These are phyloP conservation scores for Lachnellula cervina DNA, from an alignment of 2,329 filamentous ascomycete species.

Conservation along the genomic window DNA sequence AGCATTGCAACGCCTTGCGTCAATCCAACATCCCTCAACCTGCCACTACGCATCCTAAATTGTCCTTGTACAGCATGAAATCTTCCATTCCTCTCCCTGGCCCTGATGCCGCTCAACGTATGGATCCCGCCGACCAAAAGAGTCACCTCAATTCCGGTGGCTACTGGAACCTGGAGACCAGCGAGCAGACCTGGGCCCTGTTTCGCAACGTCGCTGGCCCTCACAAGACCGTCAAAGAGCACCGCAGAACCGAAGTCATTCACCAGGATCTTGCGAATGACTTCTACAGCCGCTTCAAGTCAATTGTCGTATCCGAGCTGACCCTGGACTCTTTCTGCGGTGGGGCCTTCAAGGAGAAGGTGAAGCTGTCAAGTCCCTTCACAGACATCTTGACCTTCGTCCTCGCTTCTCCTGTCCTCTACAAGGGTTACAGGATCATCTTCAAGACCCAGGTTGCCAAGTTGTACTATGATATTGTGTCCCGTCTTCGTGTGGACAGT, in stretches of 20 bases:
- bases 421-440: neutral
- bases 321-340: neutral
- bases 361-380: neutral
- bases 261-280: neutral
- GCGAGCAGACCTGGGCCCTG: neutral
- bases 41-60: neutral
- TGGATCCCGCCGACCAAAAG: neutral
- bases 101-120: neutral
- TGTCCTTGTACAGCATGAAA: neutral
- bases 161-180: neutral
- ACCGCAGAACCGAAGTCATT: neutral
- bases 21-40: neutral
- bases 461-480: neutral
- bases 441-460: neutral
- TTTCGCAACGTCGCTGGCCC: neutral
- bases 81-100: neutral
- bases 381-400: neutral
- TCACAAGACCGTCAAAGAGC: neutral
- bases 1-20: no score
- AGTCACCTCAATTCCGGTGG: neutral
- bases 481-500: neutral
- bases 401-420: neutral
- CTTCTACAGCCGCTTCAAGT: neutral
- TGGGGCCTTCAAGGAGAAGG: neutral
- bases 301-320: neutral